Base-by-base conservation (phyloP, 2,329 filamentous ascomycete genomes). In the Xenoacremonium recifei region DNA sequence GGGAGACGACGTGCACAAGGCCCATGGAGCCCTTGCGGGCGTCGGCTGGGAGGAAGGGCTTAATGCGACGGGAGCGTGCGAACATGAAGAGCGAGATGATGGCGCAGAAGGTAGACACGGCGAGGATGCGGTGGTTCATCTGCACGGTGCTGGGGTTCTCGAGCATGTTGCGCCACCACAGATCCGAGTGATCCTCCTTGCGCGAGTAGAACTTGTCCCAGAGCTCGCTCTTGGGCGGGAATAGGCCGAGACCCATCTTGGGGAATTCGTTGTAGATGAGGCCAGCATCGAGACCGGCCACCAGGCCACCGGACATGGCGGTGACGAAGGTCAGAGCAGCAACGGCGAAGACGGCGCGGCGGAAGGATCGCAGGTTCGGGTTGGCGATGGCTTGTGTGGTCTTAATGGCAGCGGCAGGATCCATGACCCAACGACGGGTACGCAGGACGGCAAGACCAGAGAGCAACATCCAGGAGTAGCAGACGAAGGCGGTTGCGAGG, bases 231-330 rank as follows among this genome's bases (percentile, higher is more conserved):
- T 77, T 81, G 1, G 92, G 92, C 2, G 92, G 92, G 1, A 89
- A 77, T 17, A 95, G 71, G 10, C 90, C 89, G 4, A 81, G 68
- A 7, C 93, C 93, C 93, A 99, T 99, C 68, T 80, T 88, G 6
- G 93, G 93, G 65, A 99, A 97, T 67, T 99, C 90, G 65, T 99
- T 99, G 75, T 99, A 99, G 68, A 99, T 97, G 42, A 99, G 76
- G 7, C 93, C 93, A 7, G 93, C 93, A 62, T 99, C 93, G 12
- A 99, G 83, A 21, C 93, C 93, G 6, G 93, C 93, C 21, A 99
- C 93, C 3, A 99, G 79, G 5, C 85, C 92, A 40, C 92, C 93
- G 4, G 93, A 96, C 79, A 99, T 88, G 59, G 88, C 90, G 4
- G 93, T 99, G 23, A 79, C 75, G 68, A 96, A 97, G 54, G 95